Evolutionary conservation across 345 rosid species (phyloP), one percentile per base, ranked within the genome.

Genomic region (Pugionium dolabratum): DNA sequence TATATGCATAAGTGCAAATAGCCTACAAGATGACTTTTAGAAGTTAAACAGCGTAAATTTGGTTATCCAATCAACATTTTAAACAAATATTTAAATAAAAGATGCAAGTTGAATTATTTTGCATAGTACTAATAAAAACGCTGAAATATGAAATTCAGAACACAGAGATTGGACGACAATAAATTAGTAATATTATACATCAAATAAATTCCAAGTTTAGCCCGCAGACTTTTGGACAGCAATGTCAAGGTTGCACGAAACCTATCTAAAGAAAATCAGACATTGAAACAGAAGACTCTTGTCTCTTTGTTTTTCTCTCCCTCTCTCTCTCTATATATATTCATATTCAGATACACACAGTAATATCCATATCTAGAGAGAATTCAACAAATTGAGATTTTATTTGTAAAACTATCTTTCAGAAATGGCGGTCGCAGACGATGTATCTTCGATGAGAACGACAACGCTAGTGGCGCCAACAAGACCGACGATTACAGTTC

Each of bases 401-500:
- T 9, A 1, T 0, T 32, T 32, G 10, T 42, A 27, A 2, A 26
- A 48, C 2, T 3, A 30, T 52, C 1, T 30, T 1, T 51, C 1
- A 42, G 40, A 59, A 55, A 87, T 87, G 95, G 90, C 82, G 4
- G 41, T 64, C 2, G 81, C 62, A 49, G 86, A 78, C 30, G 81
- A 76, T 33, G 78, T 59, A 27, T 41, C 73, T 34, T 35, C 76
- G 8, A 67, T 74, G 53, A 67, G 73, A 33, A 67, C 70, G 25
- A 66, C 69, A n/a, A 53, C 69, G 30, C 59, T 54, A 33, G 72
- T 75, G 71, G 75, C 78, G 11, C 78, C 80, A 0, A 41, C 83
- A 29, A 82, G 84, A 37, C 97, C 97, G 0, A 81, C 96, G 32
- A 85, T 88, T 62, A 79, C 84, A 30, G 78, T 88, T 26, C 99